phyloP scores from a whole-genome alignment of 495 filamentous ascomycete genomes.

The Tetracladium marchalianum region DNA sequence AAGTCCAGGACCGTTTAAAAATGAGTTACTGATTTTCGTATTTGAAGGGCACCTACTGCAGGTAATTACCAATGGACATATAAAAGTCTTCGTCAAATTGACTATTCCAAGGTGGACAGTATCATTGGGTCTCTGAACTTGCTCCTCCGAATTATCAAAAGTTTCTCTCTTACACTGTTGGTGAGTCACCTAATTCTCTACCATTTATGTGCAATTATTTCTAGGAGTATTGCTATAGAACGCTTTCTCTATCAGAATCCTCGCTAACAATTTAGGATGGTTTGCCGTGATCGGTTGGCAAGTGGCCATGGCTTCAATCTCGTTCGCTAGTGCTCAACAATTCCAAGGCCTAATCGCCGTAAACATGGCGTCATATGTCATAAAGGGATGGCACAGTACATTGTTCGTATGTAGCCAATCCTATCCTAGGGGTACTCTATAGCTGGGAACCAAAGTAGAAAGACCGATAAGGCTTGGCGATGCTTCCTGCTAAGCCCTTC shows the following conservation, averaged over 20 bases:
- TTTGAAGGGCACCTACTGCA: constrained; percentile 4
- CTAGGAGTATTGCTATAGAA: too few species aligned
- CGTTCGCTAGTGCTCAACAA: constrained; percentile 45
- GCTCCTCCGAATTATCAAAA: constrained; percentile 43
- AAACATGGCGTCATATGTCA: constrained; percentile 34
- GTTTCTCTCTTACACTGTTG: constrained; percentile 49
- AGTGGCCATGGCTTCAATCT: constrained; percentile 41
- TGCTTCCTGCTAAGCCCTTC: too few species aligned
- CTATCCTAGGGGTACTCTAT: too few species aligned
- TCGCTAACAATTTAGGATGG: constrained; percentile 31
- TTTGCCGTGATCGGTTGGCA: constrained; percentile 53
- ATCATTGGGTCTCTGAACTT: constrained; percentile 52
- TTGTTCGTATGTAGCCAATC: constrained; percentile 25
- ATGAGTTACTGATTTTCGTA: too few species aligned
- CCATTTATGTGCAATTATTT: too few species aligned
- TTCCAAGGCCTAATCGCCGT: constrained; percentile 51
- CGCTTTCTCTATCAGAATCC: too few species aligned
- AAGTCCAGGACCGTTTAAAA: too few species aligned
- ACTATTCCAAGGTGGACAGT: constrained; percentile 29
- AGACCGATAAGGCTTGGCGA: too few species aligned
- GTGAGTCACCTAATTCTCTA: constrained; percentile 13
- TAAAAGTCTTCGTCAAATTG: too few species aligned
- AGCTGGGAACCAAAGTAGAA: too few species aligned
- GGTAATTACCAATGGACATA: not conserved
- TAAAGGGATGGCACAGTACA: constrained; percentile 50